Conservation (phyloP, 306 rosid genomes). For the Coriaria nepalensis region DNA sequence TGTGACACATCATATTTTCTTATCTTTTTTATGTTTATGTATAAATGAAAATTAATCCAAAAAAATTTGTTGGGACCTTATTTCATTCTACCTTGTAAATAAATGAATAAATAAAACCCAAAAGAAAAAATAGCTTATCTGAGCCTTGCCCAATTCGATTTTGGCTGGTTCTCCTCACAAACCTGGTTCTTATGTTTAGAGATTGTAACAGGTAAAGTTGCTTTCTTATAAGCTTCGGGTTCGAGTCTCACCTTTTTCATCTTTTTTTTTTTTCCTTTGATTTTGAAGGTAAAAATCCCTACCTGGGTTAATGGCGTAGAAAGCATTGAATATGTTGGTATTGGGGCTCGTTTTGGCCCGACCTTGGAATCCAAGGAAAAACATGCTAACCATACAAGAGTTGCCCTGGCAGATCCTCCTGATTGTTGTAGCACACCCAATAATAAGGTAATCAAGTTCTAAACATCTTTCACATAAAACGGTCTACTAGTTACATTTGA, state of each 20-base stretch:
- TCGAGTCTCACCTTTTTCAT: neutral
- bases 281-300: slow-evolving; percentile 74
- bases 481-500: neutral
- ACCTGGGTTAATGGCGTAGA: slow-evolving; percentile 65
- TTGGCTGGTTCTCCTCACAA: too few relatives aligned
- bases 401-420: slow-evolving; percentile 93
- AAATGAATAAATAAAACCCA: too few relatives aligned
- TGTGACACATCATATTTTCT: too few relatives aligned
- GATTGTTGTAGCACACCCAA: slow-evolving; percentile 65
- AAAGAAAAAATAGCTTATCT: too few relatives aligned
- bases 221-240: neutral
- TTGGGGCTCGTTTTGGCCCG: slow-evolving; percentile 92
- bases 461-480: neutral
- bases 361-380: slow-evolving; percentile 82
- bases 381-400: slow-evolving; percentile 72
- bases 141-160: too few relatives aligned
- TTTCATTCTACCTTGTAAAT: too few relatives aligned
- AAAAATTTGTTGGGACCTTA: too few relatives aligned
- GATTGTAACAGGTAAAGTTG: neutral
- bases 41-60: too few relatives aligned
- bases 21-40: too few relatives aligned
- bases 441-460: slow-evolving; percentile 34
- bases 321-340: slow-evolving; percentile 64
- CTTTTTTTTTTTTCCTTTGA: slow-evolving; percentile 1
- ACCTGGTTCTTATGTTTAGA: too few relatives aligned